Evolutionary conservation across 2,329 filamentous ascomycete species (phyloP).

Genomic region (Tricladium varicosporioides): DNA sequence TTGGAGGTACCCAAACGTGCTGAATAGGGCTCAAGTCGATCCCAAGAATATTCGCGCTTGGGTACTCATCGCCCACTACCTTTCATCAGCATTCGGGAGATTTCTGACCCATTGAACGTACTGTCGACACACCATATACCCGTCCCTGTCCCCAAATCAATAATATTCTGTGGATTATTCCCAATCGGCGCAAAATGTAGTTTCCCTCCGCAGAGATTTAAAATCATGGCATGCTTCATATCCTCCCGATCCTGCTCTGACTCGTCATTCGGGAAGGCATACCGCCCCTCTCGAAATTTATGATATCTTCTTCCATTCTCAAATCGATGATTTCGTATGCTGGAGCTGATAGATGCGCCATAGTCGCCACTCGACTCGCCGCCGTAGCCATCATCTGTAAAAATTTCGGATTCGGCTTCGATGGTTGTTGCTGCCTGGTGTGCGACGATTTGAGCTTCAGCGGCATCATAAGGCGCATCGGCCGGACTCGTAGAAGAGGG

Average conservation of each 20-base stretch:
- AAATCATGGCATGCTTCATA: slow-evolving; percentile 38
- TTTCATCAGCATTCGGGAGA: too few relatives aligned
- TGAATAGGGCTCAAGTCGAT: slow-evolving; percentile 31
- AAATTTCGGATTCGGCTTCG: neutral
- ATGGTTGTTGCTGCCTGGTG: neutral
- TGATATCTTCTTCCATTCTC: slow-evolving; percentile 61
- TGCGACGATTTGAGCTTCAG: neutral
- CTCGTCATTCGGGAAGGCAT: slow-evolving; percentile 61
- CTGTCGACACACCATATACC: slow-evolving; percentile 58
- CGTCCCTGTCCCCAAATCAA: slow-evolving; percentile 51
- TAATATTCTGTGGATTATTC: slow-evolving; percentile 24
- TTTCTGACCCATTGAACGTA: too few relatives aligned
- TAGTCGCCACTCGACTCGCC: neutral
- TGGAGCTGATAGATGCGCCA: neutral
- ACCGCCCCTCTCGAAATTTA: slow-evolving; percentile 51
- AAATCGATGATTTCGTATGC: slow-evolving; percentile 36
- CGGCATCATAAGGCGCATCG: neutral
- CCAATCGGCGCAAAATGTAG: neutral
- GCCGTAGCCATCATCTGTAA: neutral
- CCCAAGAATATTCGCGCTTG: slow-evolving; percentile 17
- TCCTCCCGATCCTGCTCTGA: slow-evolving; percentile 57
- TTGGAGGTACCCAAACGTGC: slow-evolving; percentile 50
- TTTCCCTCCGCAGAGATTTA: neutral
- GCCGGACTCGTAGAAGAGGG: neutral
- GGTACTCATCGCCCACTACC: slow-evolving; percentile 31